Percentiles rank a stretch among this genome's conserved stretches.
phyloP scores from a whole-genome alignment of 2,329 filamentous ascomycete species.

The Ophiocordyceps polyrhachis-furcata region DNA sequence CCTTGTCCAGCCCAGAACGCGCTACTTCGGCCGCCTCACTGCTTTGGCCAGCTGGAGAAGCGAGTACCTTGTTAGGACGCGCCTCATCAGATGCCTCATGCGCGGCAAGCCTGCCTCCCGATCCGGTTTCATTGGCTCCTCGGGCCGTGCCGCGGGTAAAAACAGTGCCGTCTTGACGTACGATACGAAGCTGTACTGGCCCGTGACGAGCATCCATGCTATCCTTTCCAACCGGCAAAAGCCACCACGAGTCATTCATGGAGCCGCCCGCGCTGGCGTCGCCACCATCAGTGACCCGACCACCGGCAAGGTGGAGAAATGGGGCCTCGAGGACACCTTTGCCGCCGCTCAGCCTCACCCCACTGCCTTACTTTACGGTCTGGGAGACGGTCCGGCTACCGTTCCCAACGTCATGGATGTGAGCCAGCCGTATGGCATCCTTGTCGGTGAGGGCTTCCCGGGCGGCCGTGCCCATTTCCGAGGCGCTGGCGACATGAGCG shows the following conservation, averaged over 20 bases:
- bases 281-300: slow-evolving; percentile 70
- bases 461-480: slow-evolving; percentile 69
- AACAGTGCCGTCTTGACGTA: slow-evolving; percentile 65
- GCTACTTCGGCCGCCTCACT: slow-evolving; percentile 68
- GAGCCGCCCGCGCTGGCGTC: slow-evolving; percentile 57
- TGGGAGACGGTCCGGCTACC: slow-evolving; percentile 61
- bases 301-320: slow-evolving; percentile 57
- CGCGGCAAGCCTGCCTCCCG: slow-evolving; percentile 60
- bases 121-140: slow-evolving; percentile 29
- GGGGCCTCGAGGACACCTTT: slow-evolving; percentile 62
- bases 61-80: slow-evolving; percentile 80
- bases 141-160: slow-evolving; percentile 39
- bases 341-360: slow-evolving; percentile 59
- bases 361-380: slow-evolving; percentile 54
- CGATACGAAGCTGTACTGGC: slow-evolving; percentile 63
- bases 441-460: slow-evolving; percentile 73
- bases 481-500: slow-evolving; percentile 52
- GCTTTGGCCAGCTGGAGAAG: slow-evolving; percentile 83
- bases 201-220: slow-evolving; percentile 64
- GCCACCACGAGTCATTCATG: slow-evolving; percentile 64
- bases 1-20: slow-evolving; percentile 48
- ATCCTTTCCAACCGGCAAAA: slow-evolving; percentile 57
- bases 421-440: slow-evolving; percentile 65
- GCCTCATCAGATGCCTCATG: slow-evolving; percentile 61
- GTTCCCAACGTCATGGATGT: slow-evolving; percentile 79